Evolutionary conservation across 164 flowering plant species (phyloP), one percentile per base, ranked within the genome.

Genomic region (Piper betle): DNA sequence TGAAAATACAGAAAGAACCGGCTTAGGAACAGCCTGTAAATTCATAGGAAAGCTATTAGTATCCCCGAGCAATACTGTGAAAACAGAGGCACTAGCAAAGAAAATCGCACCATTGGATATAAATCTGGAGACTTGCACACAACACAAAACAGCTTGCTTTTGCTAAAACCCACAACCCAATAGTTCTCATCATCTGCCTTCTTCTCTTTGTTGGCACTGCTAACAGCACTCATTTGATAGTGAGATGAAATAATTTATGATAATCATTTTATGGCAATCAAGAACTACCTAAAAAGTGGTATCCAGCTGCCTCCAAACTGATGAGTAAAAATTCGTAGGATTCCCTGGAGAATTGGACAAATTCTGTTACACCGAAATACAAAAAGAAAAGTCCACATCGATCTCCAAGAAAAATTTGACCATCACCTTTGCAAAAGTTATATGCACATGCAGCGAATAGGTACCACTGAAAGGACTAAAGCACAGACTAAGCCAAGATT

Each of bases 301-400:
- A 85, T 71, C 99, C 99, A 94, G 63, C 83, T 83, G 66, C 97
- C 96, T 7, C 94, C 97, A 77, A 41, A 88, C 73, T 88, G 92
- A 53, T 75, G 75, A 4, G 84, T 78, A 65, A 78, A 91, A 39
- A 94, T 83, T 68, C 97, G 82, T 66, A 94, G 73, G 57, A 86
- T 74, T 20, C 96, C 99, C 99, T 94, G 57, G 78, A 46, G 15
- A 83, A 42, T 60, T 58, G 53, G 53, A 15, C 37, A 53, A 13
- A 5, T 7, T 58, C 66, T 37, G 11, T 69, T 46, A 75, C 63
- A 54, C 50, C 50, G 2, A 46, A 12, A 46, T 12, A 46, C 15
- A 12, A 46, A 5, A 46, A 46, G 50, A 12, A 12, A 46, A 46
- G 15, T 10, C 7, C 15, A 46, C 50, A 12, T 46, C 7, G n/a